Evolutionary conservation across 2,329 filamentous ascomycete genomes (phyloP).

Genomic region (Penicillium brasilianum): DNA sequence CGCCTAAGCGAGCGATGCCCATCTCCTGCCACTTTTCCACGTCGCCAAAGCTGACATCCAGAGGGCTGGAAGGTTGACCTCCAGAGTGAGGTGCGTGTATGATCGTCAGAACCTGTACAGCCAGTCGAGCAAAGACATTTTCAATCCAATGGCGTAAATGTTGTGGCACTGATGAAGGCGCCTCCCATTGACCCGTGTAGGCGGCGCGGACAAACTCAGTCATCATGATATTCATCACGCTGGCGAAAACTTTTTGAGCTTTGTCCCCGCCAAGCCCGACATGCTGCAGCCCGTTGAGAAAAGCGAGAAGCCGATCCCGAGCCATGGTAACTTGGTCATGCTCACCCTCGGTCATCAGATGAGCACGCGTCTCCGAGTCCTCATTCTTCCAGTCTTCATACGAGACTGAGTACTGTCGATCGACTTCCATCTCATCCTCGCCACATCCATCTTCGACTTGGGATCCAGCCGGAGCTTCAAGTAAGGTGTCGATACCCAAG

Average conservation of each 20-base stretch:
- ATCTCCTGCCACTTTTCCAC: constrained; percentile 62
- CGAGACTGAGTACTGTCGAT: constrained; percentile 42
- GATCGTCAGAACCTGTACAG: constrained; percentile 55
- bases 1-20: constrained; percentile 60
- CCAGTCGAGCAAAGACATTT: constrained; percentile 58
- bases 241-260: constrained; percentile 62
- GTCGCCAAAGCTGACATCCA: constrained; percentile 47
- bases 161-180: constrained; percentile 53
- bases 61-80: constrained; percentile 29
- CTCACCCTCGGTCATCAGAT: constrained; percentile 43
- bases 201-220: constrained; percentile 60
- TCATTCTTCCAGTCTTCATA: constrained; percentile 46
- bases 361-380: constrained; percentile 32
- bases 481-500: constrained; percentile 44
- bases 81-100: constrained; percentile 38
- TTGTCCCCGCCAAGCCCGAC: constrained; percentile 61
- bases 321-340: constrained; percentile 35
- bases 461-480: constrained; percentile 24
- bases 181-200: constrained; percentile 64
- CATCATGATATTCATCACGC: constrained; percentile 63
- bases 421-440: constrained; percentile 46
- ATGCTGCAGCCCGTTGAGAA: constrained; percentile 54
- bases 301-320: constrained; percentile 41
- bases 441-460: constrained; percentile 27
- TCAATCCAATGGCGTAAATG: constrained; percentile 62